Evolutionary conservation across 257 asterid species (phyloP), one percentile per base, ranked within the genome.

Genomic region (Nicotiana obtusifolia): DNA sequence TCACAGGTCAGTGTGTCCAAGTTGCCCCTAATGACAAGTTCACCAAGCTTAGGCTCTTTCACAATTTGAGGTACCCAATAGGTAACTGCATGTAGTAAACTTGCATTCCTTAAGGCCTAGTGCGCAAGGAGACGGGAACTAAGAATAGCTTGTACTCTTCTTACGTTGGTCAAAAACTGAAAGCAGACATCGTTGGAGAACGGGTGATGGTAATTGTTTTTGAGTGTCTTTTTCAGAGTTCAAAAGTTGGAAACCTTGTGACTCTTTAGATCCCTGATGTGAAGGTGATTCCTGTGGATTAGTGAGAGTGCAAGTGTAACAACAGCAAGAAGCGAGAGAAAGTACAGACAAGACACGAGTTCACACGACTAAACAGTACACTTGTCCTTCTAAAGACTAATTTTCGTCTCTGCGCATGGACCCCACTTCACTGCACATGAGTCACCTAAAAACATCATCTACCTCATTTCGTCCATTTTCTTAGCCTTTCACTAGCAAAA

Each of bases 31-130:
- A 92, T 87, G 71, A 89, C 93, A 44, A 26, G 81, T 11, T 84
- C 91, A 20, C 94, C 94, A 49, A 94, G 93, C 85, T 68, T 67
- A 0, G 91, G 85, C n/a, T 92, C 98, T 84, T 92, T 94, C 65
- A 92, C 93, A 33, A 92, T 89, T 82, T 91, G 98, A 84, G 89
- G 83, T 37, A 91, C 89, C 49, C 97, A 92, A 82, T 94, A 94
- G 84, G 94, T 90, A 94, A 62, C 81, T 94, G 97, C 82, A 80
- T 87, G 54, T 91, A 89, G 78, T 89, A 94, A 3, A 87, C 91
- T 86, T 88, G 90, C 93, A 92, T 84, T 10, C 92, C 89, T 82
- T 89, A 92, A 13, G 90, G 95, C 86, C 89, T 84, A 79, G 44
- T 35, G 44, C 92, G 98, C 84, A 94, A 78, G 0, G 97, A 97